Evolutionary conservation across 345 rosid genomes (phyloP).

Genomic region (Citrus sinensis): DVS_A1.0 CM039163.1:49823001-49823500

Average conservation of each 20-base stretch:
- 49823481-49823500: neutral
- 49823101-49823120: constrained; percentile 79
- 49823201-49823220: constrained; percentile 82
- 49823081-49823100: constrained; percentile 65
- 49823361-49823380: constrained; percentile 69
- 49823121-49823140: constrained; percentile 76
- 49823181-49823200: constrained; percentile 77
- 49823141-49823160: constrained; percentile 85
- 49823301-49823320: constrained; percentile 73
- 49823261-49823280: constrained; percentile 71
- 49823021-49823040: constrained; percentile 59
- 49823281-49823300: constrained; percentile 77
- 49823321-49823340: constrained; percentile 70
- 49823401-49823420: neutral
- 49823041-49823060: constrained; percentile 61
- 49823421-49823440: neutral
- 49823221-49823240: constrained; percentile 67
- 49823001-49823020: constrained; percentile 75
- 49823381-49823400: neutral
- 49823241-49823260: constrained; percentile 65
- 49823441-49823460: neutral
- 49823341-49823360: constrained; percentile 78
- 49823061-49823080: constrained; percentile 63
- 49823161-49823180: constrained; percentile 81
- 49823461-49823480: neutral